A percentile compares a stretch with the other conserved stretches of the same genome.
phyloP scores from a whole-genome alignment of 306 rosid genomes.

The Carpinus viminea region DNA sequence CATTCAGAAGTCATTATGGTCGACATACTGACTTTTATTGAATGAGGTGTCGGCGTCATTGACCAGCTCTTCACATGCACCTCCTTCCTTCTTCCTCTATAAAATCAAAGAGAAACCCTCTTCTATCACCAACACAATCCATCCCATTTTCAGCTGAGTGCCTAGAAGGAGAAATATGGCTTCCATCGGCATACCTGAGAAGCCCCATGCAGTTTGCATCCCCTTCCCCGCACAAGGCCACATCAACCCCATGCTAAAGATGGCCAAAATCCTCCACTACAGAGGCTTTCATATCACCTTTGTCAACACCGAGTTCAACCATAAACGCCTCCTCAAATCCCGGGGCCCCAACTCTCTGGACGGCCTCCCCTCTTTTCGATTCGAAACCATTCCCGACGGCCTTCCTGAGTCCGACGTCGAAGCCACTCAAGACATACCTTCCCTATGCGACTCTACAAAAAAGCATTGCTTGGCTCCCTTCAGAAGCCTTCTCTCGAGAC shows the following conservation, averaged over 20 bases:
- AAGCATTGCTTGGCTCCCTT: constrained; percentile 44
- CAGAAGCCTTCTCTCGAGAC: constrained; percentile 33
- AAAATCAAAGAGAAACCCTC: neutral
- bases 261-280: constrained; percentile 36
- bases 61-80: too few relatives aligned
- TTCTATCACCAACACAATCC: neutral
- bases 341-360: constrained; percentile 30
- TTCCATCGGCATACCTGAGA: neutral
- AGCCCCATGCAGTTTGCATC: constrained; percentile 21
- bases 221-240: constrained; percentile 21
- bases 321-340: constrained; percentile 40
- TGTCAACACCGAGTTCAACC: constrained; percentile 38
- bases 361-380: constrained; percentile 35
- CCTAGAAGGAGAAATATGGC: constrained; percentile 2
- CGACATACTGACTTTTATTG: too few relatives aligned
- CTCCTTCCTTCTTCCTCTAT: neutral
- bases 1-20: too few relatives aligned
- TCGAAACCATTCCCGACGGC: constrained; percentile 52
- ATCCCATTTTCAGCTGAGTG: neutral
- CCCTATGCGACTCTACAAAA: constrained; percentile 38
- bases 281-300: constrained; percentile 45
- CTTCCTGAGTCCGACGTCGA: constrained; percentile 50
- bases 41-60: too few relatives aligned
- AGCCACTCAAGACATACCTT: constrained; percentile 44
- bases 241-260: constrained; percentile 9